Conservation (phyloP, 179 eudicot genomes). For the Spinacia oleracea region DNA sequence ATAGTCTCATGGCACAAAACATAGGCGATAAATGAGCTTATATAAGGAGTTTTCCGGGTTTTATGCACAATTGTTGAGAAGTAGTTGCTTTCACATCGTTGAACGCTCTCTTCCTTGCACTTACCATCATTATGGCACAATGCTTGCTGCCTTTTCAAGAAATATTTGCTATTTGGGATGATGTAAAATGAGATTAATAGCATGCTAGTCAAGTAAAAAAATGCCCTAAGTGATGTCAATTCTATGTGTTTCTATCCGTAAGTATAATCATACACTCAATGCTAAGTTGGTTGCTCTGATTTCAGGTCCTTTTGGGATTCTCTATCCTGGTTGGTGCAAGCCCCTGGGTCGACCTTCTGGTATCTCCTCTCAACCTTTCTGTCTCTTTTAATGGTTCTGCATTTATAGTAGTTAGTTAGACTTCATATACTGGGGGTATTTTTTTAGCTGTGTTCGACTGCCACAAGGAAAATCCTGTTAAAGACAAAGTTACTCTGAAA, state of each 20-base stretch:
- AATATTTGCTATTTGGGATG: neutral
- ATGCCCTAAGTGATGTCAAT: neutral
- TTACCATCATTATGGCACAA: neutral
- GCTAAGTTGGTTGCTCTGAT: slow-evolving; percentile 12
- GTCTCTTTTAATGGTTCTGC: neutral
- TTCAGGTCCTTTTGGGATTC: slow-evolving; percentile 94
- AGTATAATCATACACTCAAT: neutral
- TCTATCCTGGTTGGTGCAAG: slow-evolving; percentile 97
- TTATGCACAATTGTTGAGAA: neutral
- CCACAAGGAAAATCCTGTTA: neutral
- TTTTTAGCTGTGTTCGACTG: neutral
- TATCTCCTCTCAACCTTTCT: slow-evolving; percentile 32
- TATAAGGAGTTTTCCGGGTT: neutral
- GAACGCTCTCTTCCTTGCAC: neutral
- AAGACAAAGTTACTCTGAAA: neutral
- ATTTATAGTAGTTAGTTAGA: neutral
- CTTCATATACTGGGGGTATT: neutral
- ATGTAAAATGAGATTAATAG: neutral
- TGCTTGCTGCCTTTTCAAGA: neutral
- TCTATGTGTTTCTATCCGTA: neutral
- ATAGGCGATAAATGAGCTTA: neutral
- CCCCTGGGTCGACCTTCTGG: slow-evolving; percentile 98
- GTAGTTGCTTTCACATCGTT: neutral
- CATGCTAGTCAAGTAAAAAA: neutral
- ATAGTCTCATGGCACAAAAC: neutral